phyloP scores from a whole-genome alignment of 331 rosid species.

The Acacia concinna region DNA sequence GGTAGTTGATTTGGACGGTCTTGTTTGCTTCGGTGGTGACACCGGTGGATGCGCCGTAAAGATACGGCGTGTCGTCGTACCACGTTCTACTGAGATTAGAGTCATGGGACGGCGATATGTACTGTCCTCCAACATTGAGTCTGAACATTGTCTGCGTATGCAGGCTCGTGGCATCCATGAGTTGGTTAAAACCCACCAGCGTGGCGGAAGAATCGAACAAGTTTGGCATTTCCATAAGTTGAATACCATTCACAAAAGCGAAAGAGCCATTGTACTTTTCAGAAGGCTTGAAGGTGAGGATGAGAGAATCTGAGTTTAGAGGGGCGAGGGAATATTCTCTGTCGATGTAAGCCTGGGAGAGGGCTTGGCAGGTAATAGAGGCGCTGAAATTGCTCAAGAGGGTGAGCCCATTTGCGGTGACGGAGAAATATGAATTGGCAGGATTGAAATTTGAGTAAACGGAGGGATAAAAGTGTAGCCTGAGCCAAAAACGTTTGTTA shows the following conservation, averaged over 20 bases:
- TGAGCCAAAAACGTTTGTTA: conserved; percentile 62
- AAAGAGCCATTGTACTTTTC: conserved; percentile 39
- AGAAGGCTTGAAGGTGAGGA: conserved; percentile 63
- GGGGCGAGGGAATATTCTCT: conserved; percentile 72
- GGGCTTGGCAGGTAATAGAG: conserved; percentile 59
- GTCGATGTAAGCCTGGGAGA: conserved; percentile 72
- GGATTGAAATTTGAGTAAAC: conserved; percentile 49
- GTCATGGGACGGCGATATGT: conserved; percentile 66
- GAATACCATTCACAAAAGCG: conserved; percentile 82
- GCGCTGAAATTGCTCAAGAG: conserved; percentile 79
- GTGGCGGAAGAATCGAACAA: conserved; percentile 46
- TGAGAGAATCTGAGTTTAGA: conserved; percentile 39
- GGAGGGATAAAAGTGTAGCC: conserved; percentile 89
- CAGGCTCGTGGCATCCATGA: conserved; percentile 38
- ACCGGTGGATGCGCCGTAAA: conserved; percentile 61
- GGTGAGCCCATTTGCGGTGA: conserved; percentile 53
- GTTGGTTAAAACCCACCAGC: conserved; percentile 44
- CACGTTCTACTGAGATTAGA: conserved; percentile 66
- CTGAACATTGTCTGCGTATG: conserved; percentile 72
- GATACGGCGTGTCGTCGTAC: conserved; percentile 78
- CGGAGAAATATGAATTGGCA: conserved; percentile 56
- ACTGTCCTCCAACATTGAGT: conserved; percentile 81
- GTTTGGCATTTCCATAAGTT: conserved; percentile 51
- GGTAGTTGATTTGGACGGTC: conserved; percentile 44
- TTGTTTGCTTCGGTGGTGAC: conserved; percentile 38